phyloP scores from a whole-genome alignment of 306 rosid genomes.

The Aeschynomene evenia region DNA sequence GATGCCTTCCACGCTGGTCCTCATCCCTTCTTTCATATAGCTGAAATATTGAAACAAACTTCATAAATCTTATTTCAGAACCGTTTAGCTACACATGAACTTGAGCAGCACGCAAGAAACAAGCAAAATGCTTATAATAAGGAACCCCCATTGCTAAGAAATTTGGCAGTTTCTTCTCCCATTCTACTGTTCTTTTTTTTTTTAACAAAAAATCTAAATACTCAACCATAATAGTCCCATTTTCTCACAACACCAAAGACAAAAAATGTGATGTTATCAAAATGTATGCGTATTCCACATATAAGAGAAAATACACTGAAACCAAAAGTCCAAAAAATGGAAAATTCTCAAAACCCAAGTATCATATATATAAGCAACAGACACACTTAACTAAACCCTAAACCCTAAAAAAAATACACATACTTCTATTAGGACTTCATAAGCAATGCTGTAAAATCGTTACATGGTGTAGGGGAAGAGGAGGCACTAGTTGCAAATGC shows the following conservation, averaged over 20 bases:
- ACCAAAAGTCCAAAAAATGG: background rate
- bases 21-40: slow-evolving; percentile 97
- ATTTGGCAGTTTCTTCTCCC: background rate
- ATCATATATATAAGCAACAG: background rate
- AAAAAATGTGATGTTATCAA: background rate
- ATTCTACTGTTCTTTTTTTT: background rate
- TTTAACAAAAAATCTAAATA: too few species aligned
- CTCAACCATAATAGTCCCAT: background rate
- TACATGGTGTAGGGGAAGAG: too few species aligned
- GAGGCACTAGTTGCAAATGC: background rate
- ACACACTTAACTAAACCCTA: background rate
- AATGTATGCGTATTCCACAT: background rate
- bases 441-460: background rate
- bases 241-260: background rate
- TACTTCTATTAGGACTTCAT: background rate
- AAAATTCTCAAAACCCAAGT: background rate
- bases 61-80: slow-evolving; percentile 7
- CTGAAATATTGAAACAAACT: slow-evolving; percentile 44
- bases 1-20: slow-evolving; percentile 97
- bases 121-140: background rate
- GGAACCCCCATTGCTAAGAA: background rate
- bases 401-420: background rate
- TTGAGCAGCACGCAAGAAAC: background rate
- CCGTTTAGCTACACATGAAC: background rate
- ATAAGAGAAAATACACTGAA: background rate